These are phyloP conservation scores for Actinomortierella ambigua DNA, from an alignment of 371 early-diverging fungal species.

Conservation along the genomic window DNA sequence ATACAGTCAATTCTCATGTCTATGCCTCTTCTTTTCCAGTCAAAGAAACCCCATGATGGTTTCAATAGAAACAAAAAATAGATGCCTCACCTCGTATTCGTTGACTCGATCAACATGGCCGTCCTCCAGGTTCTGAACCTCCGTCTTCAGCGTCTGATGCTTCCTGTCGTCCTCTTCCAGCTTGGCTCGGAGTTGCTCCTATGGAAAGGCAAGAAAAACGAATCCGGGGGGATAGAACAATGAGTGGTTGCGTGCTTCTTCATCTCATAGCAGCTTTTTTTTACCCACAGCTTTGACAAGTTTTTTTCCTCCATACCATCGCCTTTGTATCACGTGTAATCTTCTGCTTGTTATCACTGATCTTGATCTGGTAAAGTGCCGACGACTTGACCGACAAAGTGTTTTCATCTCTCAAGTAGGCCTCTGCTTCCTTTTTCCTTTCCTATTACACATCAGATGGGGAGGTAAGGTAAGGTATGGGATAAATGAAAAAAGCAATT, in stretches of 20 bases:
- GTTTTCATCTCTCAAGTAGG: slow-evolving; percentile 82
- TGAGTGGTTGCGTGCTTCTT: no score
- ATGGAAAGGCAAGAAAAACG: not conserved
- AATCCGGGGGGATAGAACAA: no score
- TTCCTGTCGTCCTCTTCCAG: slow-evolving; percentile 65
- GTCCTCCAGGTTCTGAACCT: slow-evolving; percentile 61
- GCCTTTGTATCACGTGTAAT: slow-evolving; percentile 52
- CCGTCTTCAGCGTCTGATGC: slow-evolving; percentile 58
- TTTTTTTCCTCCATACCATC: no score
- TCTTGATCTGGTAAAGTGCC: slow-evolving; percentile 75
- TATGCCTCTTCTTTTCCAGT: no score
- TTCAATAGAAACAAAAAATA: no score
- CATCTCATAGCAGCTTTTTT: no score
- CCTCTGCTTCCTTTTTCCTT: slow-evolving; percentile 84
- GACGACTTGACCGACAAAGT: slow-evolving; percentile 74
- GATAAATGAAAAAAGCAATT: not conserved
- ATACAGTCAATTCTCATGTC: not conserved
- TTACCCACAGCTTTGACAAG: no score
- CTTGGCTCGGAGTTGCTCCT: slow-evolving; percentile 58
- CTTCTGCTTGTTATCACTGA: slow-evolving; percentile 53
- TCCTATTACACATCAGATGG: slow-evolving; percentile 48
- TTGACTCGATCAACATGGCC: slow-evolving; percentile 55
- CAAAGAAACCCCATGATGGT: no score
- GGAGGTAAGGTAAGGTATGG: not conserved
- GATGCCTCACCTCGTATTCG: slow-evolving; percentile 64